phyloP scores from a whole-genome alignment of 495 filamentous ascomycete genomes.

The Hypomontagnella submonticulosa region DNA sequence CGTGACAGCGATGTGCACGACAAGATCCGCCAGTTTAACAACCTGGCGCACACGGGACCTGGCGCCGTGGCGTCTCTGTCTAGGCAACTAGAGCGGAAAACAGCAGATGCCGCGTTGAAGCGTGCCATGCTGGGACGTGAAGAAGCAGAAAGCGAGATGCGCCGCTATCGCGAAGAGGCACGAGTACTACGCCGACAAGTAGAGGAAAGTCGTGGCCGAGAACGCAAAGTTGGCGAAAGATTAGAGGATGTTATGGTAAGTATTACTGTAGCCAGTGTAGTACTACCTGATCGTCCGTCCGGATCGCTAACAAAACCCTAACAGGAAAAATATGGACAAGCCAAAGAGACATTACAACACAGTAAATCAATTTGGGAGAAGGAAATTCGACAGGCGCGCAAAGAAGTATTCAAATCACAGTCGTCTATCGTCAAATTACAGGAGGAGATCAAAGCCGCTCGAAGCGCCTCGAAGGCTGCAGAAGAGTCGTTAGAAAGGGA shows the following conservation, averaged over 20 bases:
- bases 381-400: conserved; percentile 81
- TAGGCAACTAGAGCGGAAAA: conserved; percentile 68
- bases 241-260: conserved; percentile 79
- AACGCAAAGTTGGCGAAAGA: conserved; percentile 79
- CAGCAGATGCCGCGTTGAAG: conserved; percentile 77
- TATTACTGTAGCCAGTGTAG: neutral
- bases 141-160: conserved; percentile 78
- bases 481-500: conserved; percentile 58
- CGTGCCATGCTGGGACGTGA: conserved; percentile 85
- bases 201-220: conserved; percentile 76
- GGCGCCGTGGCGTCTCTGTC: conserved; percentile 61
- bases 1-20: conserved; percentile 81
- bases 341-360: conserved; percentile 79
- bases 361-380: conserved; percentile 83
- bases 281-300: neutral
- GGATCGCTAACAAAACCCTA: conserved; percentile 18
- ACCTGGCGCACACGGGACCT: conserved; percentile 57
- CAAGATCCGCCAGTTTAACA: conserved; percentile 87
- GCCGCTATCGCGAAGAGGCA: conserved; percentile 68
- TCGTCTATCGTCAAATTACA: conserved; percentile 80
- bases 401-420: conserved; percentile 85
- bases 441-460: conserved; percentile 79
- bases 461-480: conserved; percentile 57
- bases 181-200: conserved; percentile 63
- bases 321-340: conserved; percentile 78